Percentiles rank a stretch among this genome's conserved stretches.
These are phyloP conservation scores for Cystobasidiopsis lactophilus DNA, from an alignment of 768 basidiomycete genomes.

Conservation along the genomic window DNA sequence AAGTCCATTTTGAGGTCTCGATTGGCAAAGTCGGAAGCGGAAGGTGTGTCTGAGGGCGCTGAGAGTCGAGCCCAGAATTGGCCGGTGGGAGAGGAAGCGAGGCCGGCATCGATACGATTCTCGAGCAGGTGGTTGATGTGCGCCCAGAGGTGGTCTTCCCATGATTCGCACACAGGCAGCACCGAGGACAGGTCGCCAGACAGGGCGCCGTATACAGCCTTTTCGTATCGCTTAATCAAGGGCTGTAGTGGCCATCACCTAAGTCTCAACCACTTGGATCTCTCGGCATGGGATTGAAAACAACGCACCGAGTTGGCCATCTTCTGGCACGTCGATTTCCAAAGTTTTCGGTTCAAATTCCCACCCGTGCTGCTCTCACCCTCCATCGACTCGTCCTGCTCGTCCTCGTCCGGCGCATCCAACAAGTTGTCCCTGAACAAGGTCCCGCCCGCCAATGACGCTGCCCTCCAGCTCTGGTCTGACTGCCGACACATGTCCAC, in stretches of 20 bases:
- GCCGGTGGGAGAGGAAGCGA: constrained; percentile 50
- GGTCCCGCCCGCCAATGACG: constrained; percentile 60
- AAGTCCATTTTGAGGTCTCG: background rate
- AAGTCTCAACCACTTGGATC: background rate
- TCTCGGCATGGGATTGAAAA: no score
- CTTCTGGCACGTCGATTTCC: constrained; percentile 67
- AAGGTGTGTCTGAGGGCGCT: background rate
- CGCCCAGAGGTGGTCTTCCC: constrained; percentile 94
- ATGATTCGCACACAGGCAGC: constrained; percentile 55
- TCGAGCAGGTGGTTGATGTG: constrained; percentile 60
- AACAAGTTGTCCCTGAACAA: constrained; percentile 55
- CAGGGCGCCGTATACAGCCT: constrained; percentile 70
- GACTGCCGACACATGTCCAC: constrained; percentile 57
- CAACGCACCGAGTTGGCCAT: no score
- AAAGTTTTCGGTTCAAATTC: constrained; percentile 52
- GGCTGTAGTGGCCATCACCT: constrained; percentile 32
- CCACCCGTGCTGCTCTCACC: constrained; percentile 33
- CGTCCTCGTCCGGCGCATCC: constrained; percentile 8
- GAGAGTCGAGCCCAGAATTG: constrained; percentile 11
- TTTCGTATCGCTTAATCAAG: constrained; percentile 44
- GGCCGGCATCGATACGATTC: constrained; percentile 48
- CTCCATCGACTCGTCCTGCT: background rate
- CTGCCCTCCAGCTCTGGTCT: constrained; percentile 79
- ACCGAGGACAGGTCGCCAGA: constrained; percentile 41
- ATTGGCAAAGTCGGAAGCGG: background rate